These are phyloP conservation scores for Didymella keratinophila DNA, from an alignment of 2,329 filamentous ascomycete species.

Conservation along the genomic window DNA sequence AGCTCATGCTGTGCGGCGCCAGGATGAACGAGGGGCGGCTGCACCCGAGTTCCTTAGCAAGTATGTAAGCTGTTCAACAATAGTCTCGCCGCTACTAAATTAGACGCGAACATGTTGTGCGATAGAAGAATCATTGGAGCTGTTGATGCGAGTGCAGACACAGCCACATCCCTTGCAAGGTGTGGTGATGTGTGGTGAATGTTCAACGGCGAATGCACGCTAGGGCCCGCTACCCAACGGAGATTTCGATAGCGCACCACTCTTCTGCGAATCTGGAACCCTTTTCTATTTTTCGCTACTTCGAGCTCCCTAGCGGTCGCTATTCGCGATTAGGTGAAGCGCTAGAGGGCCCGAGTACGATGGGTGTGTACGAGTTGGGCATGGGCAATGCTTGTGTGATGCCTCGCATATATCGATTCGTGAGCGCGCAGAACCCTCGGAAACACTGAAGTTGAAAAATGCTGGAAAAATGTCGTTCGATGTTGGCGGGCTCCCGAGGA, in stretches of 20 bases:
- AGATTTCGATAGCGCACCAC: neutral
- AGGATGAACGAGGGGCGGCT: neutral
- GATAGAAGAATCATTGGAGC: too few species aligned
- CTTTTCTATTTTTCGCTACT: neutral
- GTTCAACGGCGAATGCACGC: conserved; percentile 5
- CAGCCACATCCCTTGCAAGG: conserved; percentile 18
- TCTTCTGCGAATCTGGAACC: neutral
- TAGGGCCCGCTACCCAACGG: neutral
- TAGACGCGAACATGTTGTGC: conserved; percentile 1
- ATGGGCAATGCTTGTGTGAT: conserved; percentile 11
- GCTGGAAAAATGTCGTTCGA: neutral
- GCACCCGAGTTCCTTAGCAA: conserved; percentile 5
- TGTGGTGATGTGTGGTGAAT: neutral
- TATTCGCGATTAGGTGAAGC: conserved; percentile 17
- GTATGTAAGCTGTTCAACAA: neutral
- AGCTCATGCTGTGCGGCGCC: conserved; percentile 5
- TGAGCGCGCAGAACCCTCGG: conserved; percentile 7
- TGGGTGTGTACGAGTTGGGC: conserved; percentile 17
- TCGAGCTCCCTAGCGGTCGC: conserved; percentile 3
- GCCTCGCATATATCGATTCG: conserved; percentile 14
- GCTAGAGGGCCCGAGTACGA: conserved; percentile 18
- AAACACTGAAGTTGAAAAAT: neutral
- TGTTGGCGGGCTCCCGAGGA: neutral
- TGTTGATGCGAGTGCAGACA: neutral
- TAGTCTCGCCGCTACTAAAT: conserved; percentile 9